Base-by-base conservation (phyloP, 345 rosid genomes). In the Bruguiera parviflora region DNA sequence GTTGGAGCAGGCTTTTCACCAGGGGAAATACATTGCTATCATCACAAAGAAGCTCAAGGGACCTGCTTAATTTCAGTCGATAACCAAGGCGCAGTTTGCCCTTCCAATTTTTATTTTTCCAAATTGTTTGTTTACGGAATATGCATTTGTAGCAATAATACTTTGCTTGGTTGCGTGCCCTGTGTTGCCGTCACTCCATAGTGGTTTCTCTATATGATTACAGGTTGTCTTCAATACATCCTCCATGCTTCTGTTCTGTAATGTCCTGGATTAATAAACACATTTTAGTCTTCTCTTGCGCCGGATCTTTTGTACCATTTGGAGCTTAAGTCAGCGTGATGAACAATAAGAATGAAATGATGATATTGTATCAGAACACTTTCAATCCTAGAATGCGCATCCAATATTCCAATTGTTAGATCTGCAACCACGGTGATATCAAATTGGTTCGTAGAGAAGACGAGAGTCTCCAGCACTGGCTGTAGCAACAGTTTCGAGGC, bases 1-100 rank as follows among this genome's bases (percentile, higher is more conserved):
- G 83, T 76, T 92, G 76, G 81, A 77, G 76, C 97, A 90, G 73
- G 97, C 97, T 66, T 92, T 90, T 81, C 97, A 92, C 85, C 98
- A 92, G 84, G 98, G 98, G 63, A 89, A 92, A 79, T 80, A 86
- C 93, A 75, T 90, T 33, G 93, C 98, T 19, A 58, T 80, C 81
- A 87, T 92, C 70, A 76, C 97, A 59, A 92, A 89, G 89, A 92
- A 90, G 87, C 92, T 92, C 77, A 90, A 92, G 82, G 90, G 87
- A 77, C 63, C 78, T 72, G 77, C 87, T 71, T 85, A 68, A 64
- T 58, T 60, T 65, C 66, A 63, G 52, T 47, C 29, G 6, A 60
- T 24, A 16, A 58, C 60, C 64, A 35, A 27, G 56, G 58, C 73
- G 43, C 21, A 65, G 28, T 39, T 72, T 27, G 37, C 31, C 58